Evolutionary conservation across 208 protist genomes (phyloP).

Genomic region (Crithidia mellificae): DNA sequence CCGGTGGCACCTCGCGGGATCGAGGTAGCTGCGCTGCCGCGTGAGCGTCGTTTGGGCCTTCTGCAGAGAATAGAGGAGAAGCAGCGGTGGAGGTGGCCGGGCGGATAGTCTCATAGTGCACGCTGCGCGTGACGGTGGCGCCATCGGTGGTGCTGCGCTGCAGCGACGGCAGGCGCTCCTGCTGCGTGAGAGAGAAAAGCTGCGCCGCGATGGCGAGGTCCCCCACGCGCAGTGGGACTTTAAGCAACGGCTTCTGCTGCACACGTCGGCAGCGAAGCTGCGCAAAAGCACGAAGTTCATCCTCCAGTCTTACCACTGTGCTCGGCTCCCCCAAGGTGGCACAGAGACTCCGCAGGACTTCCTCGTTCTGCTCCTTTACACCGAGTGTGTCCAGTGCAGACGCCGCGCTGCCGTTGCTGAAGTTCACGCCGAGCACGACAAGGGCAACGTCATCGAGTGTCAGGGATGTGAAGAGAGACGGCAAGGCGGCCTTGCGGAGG

Average conservation of each 20-base stretch:
- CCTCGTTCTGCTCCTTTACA: constrained; percentile 77
- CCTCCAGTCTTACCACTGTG: constrained; percentile 43
- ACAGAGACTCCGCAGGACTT: constrained; percentile 60
- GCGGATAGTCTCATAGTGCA: constrained; percentile 26
- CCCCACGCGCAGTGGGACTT: constrained; percentile 64
- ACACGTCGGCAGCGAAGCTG: constrained; percentile 40
- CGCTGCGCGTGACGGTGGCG: constrained; percentile 35
- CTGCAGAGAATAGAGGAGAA: too few species aligned
- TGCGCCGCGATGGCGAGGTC: constrained; percentile 73
- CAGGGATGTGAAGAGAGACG: constrained; percentile 45
- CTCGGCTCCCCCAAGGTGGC: constrained; percentile 34
- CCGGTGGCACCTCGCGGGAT: constrained; percentile 4
- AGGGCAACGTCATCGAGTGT: constrained; percentile 52
- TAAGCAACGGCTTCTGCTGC: constrained; percentile 42
- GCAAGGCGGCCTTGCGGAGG: constrained; percentile 61
- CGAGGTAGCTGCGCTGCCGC: background rate
- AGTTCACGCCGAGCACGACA: constrained; percentile 80
- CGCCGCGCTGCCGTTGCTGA: constrained; percentile 22
- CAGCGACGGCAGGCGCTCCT: constrained; percentile 60
- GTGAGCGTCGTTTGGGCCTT: too few species aligned
- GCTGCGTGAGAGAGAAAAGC: constrained; percentile 64
- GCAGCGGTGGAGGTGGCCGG: too few species aligned
- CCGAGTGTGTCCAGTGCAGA: constrained; percentile 17
- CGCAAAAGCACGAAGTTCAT: constrained; percentile 40
- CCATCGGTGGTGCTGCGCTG: constrained; percentile 52